Conservation (phyloP, 148 eudicot genomes). For the Vaccinium macrocarpon region DNA sequence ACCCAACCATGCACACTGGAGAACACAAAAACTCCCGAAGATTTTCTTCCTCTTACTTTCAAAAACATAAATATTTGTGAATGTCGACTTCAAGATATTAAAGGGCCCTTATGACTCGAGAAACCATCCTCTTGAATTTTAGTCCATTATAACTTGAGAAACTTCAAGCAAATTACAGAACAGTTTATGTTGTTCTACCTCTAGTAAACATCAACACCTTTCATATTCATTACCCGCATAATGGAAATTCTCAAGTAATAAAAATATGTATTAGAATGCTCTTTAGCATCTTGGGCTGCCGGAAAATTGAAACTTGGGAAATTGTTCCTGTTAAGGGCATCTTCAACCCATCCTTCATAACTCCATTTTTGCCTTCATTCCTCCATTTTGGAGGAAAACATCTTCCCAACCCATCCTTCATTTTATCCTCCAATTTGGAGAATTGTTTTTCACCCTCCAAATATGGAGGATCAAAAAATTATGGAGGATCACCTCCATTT, state of each 20-base stretch:
- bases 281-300: constrained; percentile 62
- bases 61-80: background rate
- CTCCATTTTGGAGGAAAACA: no score
- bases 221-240: background rate
- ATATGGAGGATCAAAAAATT: no score
- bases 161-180: background rate
- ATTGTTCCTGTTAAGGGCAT: constrained; percentile 54
- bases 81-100: constrained; percentile 5
- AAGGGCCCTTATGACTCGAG: background rate
- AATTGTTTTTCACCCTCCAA: no score
- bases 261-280: constrained; percentile 2
- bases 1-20: background rate
- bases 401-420: no score
- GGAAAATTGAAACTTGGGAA: constrained; percentile 63
- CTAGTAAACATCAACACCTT: background rate
- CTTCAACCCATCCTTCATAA: no score
- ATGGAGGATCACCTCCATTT: no score
- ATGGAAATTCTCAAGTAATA: no score
- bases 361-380: no score
- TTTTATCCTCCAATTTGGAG: no score
- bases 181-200: background rate
- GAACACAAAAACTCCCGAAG: background rate
- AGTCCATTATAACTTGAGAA: background rate
- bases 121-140: background rate
- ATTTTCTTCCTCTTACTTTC: background rate